Percentiles rank a stretch among this genome's conserved stretches.
Conservation (phyloP, 768 basidiomycete species). For the Tricholoma furcatifolium region DNA sequence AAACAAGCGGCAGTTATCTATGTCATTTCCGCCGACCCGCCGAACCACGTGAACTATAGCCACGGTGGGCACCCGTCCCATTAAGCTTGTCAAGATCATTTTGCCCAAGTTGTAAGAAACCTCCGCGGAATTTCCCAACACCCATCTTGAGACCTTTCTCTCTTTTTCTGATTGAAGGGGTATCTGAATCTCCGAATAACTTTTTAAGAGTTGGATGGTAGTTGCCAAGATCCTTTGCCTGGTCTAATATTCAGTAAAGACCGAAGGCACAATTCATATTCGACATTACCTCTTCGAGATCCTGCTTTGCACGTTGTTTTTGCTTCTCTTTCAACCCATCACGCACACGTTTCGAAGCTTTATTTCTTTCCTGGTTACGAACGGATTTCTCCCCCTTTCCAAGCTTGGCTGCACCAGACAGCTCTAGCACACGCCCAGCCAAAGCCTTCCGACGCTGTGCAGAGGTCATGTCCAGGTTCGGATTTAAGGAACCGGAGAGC, state of each 20-base stretch:
- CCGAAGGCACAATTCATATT: slow-evolving; percentile 12
- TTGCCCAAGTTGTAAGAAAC: slow-evolving; percentile 61
- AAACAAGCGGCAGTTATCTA: slow-evolving; percentile 1
- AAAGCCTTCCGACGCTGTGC: slow-evolving; percentile 74
- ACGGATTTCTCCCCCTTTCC: slow-evolving; percentile 72
- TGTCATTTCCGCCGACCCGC: slow-evolving; percentile 18
- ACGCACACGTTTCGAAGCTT: slow-evolving; percentile 69
- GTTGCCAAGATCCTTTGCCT: slow-evolving; percentile 86
- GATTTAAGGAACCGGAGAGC: slow-evolving; percentile 68
- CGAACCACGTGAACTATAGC: slow-evolving; percentile 20
- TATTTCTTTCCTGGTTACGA: slow-evolving; percentile 61
- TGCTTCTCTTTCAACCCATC: slow-evolving; percentile 68
- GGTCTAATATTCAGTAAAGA: not conserved
- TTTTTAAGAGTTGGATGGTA: slow-evolving; percentile 80
- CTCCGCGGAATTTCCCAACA: slow-evolving; percentile 71
- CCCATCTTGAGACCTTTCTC: slow-evolving; percentile 75
- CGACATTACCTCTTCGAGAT: slow-evolving; percentile 65
- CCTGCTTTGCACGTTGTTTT: slow-evolving; percentile 48
- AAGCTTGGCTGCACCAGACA: slow-evolving; percentile 64
- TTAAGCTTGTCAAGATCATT: slow-evolving; percentile 51
- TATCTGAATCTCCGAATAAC: slow-evolving; percentile 44
- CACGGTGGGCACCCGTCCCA: slow-evolving; percentile 21
- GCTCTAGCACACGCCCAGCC: slow-evolving; percentile 74
- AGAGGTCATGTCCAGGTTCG: slow-evolving; percentile 58
- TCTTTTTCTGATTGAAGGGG: slow-evolving; percentile 41